phyloP scores from a whole-genome alignment of 1,284 basidiomycete genomes.

The Sanghuangporus weigelae region DNA sequence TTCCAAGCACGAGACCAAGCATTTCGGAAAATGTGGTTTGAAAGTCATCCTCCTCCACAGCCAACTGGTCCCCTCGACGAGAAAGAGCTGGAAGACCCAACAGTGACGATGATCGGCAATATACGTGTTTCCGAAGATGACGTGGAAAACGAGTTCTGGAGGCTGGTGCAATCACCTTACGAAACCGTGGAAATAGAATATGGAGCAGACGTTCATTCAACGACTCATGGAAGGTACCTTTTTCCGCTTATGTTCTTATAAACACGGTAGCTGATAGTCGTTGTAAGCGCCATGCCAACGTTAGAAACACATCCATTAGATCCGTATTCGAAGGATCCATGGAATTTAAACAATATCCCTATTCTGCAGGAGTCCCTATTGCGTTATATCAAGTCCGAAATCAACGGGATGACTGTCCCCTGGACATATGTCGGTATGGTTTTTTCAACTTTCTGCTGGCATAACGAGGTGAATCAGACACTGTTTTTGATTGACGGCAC shows the following conservation, averaged over 20 bases:
- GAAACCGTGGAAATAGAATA: constrained; percentile 99
- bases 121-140: constrained; percentile 79
- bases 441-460: constrained; percentile 99
- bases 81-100: constrained; percentile 45
- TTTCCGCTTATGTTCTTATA: neutral
- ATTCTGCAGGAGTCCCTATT: constrained; percentile 84
- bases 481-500: neutral
- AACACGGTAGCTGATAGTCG: neutral
- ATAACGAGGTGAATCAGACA: constrained; percentile 76
- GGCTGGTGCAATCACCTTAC: constrained; percentile 81
- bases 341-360: constrained; percentile 98
- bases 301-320: constrained; percentile 89
- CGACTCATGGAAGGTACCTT: constrained; percentile 87
- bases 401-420: constrained; percentile 99
- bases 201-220: constrained; percentile 97
- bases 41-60: constrained; percentile 58
- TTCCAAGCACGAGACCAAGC: constrained; percentile 90
- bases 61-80: constrained; percentile 11
- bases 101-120: constrained; percentile 57
- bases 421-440: constrained; percentile 99
- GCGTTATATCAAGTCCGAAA: constrained; percentile 96
- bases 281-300: constrained; percentile 84
- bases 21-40: constrained; percentile 88
- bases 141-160: constrained; percentile 96
- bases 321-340: constrained; percentile 85